Evolutionary conservation across 1,139 yeast species (phyloP).

Genomic region (Sugiyamaella grinbergsii): DNA sequence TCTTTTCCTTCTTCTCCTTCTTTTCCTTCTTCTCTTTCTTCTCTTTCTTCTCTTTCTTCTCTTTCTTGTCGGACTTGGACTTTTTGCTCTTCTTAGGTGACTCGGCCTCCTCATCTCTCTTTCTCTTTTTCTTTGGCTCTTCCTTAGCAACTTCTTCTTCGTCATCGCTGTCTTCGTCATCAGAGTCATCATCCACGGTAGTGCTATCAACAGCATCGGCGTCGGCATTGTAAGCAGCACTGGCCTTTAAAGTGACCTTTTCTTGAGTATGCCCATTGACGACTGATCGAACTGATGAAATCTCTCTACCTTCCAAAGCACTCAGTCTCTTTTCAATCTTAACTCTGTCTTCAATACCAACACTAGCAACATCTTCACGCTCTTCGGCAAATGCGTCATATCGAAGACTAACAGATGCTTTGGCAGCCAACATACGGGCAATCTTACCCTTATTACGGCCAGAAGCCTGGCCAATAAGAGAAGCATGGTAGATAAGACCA

Average conservation of each 20-base stretch:
- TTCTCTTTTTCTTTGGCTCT: slow-evolving; percentile 32
- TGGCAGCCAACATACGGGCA: slow-evolving; percentile 98
- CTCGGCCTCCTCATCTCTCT: slow-evolving; percentile 28
- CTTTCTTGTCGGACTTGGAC: slow-evolving; percentile 34
- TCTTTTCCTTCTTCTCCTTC: slow-evolving; percentile 33
- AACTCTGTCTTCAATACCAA: slow-evolving; percentile 88
- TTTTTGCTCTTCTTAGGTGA: slow-evolving; percentile 33
- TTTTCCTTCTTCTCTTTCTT: slow-evolving; percentile 32
- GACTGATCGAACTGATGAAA: slow-evolving; percentile 40
- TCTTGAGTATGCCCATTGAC: slow-evolving; percentile 47
- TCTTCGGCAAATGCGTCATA: slow-evolving; percentile 97
- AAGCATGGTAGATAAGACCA: slow-evolving; percentile 95
- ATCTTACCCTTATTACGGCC: slow-evolving; percentile 98
- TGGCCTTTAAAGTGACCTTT: slow-evolving; percentile 81
- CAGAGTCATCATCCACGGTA: slow-evolving; percentile 33
- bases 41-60: slow-evolving; percentile 33
- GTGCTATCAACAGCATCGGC: slow-evolving; percentile 34
- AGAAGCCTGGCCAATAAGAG: slow-evolving; percentile 95
- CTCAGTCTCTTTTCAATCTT: slow-evolving; percentile 95
- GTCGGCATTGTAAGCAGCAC: slow-evolving; percentile 89
- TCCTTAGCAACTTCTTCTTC: slow-evolving; percentile 34
- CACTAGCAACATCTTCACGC: slow-evolving; percentile 83
- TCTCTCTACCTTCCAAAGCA: slow-evolving; percentile 86
- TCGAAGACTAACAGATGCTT: slow-evolving; percentile 95
- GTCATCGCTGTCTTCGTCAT: slow-evolving; percentile 30